phyloP scores from a whole-genome alignment of 192 early-diverging fungal genomes.

The Chytriomyces sp. region DNA sequence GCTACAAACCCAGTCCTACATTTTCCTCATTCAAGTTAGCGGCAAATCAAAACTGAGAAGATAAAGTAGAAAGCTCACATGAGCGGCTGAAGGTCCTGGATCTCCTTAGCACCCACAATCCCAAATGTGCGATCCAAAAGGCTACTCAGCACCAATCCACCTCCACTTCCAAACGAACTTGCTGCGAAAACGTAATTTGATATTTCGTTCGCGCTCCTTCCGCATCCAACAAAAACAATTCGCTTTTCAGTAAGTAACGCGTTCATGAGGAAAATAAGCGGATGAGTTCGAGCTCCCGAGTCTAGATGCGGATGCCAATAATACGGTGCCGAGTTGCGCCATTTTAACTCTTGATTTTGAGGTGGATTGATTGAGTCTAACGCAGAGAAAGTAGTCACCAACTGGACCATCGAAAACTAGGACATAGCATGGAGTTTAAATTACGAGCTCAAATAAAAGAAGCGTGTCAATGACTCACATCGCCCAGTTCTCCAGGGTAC shows the following conservation, averaged over 20 bases:
- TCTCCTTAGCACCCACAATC: slow-evolving; percentile 84
- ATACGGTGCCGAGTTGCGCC: slow-evolving; percentile 43
- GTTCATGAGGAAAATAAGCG: slow-evolving; percentile 86
- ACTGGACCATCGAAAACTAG: slow-evolving; percentile 81
- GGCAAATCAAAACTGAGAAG: not conserved
- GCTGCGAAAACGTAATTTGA: slow-evolving; percentile 91
- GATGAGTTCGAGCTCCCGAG: slow-evolving; percentile 82
- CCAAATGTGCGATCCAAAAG: slow-evolving; percentile 86
- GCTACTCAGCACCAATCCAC: slow-evolving; percentile 82
- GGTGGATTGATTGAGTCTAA: slow-evolving; percentile 40
- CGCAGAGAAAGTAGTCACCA: slow-evolving; percentile 75
- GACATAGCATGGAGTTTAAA: slow-evolving; percentile 7
- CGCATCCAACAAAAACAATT: slow-evolving; percentile 88
- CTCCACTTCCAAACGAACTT: slow-evolving; percentile 87
- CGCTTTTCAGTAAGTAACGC: slow-evolving; percentile 92
- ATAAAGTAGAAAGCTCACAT: slow-evolving; percentile 37
- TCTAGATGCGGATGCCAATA: slow-evolving; percentile 88
- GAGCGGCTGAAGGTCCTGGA: slow-evolving; percentile 85
- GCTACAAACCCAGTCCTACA: slow-evolving; percentile 85
- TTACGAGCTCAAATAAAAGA: not conserved
- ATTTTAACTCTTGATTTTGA: slow-evolving; percentile 42
- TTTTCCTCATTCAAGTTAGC: too few species aligned
- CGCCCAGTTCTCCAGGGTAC: slow-evolving; percentile 89
- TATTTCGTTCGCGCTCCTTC: slow-evolving; percentile 88
- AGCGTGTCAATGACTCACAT: slow-evolving; percentile 60